Evolutionary conservation across 305 asterid genomes (phyloP).

Genomic region (Lippia alba): DNA sequence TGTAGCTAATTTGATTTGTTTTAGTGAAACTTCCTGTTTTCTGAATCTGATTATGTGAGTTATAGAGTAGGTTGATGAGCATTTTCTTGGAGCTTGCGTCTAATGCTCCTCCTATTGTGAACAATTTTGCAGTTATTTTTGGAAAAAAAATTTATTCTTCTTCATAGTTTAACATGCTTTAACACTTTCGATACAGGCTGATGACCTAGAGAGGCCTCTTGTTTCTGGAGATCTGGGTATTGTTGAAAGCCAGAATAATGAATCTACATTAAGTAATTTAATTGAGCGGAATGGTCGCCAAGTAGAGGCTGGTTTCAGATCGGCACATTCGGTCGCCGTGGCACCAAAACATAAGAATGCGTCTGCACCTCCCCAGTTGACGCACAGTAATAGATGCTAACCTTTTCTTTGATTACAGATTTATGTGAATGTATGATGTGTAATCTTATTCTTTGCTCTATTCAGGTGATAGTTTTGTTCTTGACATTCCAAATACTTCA

Average conservation of each 20-base stretch:
- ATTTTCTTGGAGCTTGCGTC: not conserved
- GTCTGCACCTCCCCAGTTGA: constrained; percentile 61
- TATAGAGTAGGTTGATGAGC: constrained; percentile 19
- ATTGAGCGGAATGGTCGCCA: constrained; percentile 50
- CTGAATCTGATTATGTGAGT: constrained; percentile 27
- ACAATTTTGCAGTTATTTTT: not conserved
- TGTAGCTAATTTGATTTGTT: constrained; percentile 33
- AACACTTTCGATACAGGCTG: constrained; percentile 52
- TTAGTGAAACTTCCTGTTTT: constrained; percentile 7
- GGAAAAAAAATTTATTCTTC: not conserved
- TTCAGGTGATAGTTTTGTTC: constrained; percentile 92
- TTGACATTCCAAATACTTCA: constrained; percentile 76
- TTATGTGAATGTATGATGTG: constrained; percentile 26
- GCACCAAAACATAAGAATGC: constrained; percentile 57
- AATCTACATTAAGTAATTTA: constrained; percentile 48
- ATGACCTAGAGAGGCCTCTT: constrained; percentile 91
- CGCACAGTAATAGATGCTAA: constrained; percentile 57
- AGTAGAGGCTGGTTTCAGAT: constrained; percentile 46
- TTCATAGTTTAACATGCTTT: constrained; percentile 36
- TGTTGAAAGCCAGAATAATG: constrained; percentile 53
- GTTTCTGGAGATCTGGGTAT: constrained; percentile 61
- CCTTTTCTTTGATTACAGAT: constrained; percentile 21
- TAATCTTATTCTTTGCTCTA: constrained; percentile 37
- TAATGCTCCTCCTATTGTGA: constrained; percentile 4
- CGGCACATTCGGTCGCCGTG: constrained; percentile 51